Conservation (phyloP, 768 basidiomycete species). For the Suillus lakei region DNA sequence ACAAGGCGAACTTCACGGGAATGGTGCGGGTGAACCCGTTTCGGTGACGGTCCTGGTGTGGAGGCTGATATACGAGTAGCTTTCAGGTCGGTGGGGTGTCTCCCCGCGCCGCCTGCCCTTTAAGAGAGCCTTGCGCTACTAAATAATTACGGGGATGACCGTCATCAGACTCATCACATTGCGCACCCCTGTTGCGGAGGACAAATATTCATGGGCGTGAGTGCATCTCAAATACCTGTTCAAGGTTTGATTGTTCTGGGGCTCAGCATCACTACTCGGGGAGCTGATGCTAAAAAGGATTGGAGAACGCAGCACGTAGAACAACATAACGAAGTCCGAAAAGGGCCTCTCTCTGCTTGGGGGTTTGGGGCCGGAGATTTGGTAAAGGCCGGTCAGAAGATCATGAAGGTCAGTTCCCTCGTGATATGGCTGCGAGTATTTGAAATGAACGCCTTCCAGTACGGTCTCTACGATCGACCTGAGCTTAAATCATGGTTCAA, state of each 20-base stretch:
- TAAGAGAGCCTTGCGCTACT: conserved; percentile 26
- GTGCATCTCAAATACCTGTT: conserved; percentile 12
- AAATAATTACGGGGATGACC: conserved; percentile 42
- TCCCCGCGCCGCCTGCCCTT: conserved; percentile 24
- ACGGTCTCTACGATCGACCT: conserved; percentile 49
- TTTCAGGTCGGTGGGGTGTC: conserved; percentile 42
- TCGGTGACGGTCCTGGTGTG: neutral
- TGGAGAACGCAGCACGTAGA: conserved; percentile 44
- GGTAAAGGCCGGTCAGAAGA: conserved; percentile 16
- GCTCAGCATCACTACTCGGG: conserved; percentile 17
- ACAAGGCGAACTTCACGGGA: conserved; percentile 41
- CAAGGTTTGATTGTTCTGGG: neutral
- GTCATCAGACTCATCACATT: conserved; percentile 45
- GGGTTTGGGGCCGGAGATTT: conserved; percentile 24
- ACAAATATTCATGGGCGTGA: conserved; percentile 44
- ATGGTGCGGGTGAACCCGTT: conserved; percentile 39
- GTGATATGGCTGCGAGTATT: neutral
- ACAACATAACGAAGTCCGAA: conserved; percentile 22
- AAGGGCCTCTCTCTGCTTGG: conserved; percentile 21
- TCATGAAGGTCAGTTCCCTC: conserved; percentile 19
- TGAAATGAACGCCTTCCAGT: conserved; percentile 27
- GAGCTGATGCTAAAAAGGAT: conserved; percentile 43
- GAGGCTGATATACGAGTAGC: neutral
- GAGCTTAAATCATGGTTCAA: conserved; percentile 45
- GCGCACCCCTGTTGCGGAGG: conserved; percentile 38